Evolutionary conservation across 2,329 filamentous ascomycete species (phyloP).

Genomic region (Aspergillus texensis): DNA sequence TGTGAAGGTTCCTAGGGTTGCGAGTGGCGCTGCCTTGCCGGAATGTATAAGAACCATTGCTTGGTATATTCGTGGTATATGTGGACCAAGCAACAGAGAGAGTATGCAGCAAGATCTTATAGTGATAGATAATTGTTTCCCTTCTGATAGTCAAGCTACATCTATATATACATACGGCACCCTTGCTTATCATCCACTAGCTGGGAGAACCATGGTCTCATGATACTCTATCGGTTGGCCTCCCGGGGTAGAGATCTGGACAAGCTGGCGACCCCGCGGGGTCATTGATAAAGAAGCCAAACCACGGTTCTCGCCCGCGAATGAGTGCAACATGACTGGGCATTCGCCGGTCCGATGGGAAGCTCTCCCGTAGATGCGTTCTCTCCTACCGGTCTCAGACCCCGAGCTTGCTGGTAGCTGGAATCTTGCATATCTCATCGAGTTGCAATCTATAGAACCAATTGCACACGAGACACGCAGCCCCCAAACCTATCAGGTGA

Average conservation of each 20-base stretch:
- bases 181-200: background rate
- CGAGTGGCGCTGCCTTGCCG: background rate
- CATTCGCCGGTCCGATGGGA: background rate
- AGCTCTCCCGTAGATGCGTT: background rate
- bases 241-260: background rate
- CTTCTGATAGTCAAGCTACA: background rate
- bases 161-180: background rate
- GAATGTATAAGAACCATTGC: background rate
- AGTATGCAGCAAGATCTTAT: background rate
- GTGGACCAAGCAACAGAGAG: background rate
- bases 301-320: background rate
- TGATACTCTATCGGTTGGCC: background rate
- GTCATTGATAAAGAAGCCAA: background rate
- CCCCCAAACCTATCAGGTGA: background rate
- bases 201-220: background rate
- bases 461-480: background rate
- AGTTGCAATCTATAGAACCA: background rate
- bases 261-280: background rate
- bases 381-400: background rate
- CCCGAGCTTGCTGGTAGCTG: background rate
- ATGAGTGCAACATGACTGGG: background rate
- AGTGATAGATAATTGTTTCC: background rate
- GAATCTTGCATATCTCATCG: background rate
- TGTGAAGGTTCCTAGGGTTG: background rate
- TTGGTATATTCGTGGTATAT: background rate